Evolutionary conservation across 257 asterid species (phyloP).

Genomic region (Ophiorrhiza pumila): DNA sequence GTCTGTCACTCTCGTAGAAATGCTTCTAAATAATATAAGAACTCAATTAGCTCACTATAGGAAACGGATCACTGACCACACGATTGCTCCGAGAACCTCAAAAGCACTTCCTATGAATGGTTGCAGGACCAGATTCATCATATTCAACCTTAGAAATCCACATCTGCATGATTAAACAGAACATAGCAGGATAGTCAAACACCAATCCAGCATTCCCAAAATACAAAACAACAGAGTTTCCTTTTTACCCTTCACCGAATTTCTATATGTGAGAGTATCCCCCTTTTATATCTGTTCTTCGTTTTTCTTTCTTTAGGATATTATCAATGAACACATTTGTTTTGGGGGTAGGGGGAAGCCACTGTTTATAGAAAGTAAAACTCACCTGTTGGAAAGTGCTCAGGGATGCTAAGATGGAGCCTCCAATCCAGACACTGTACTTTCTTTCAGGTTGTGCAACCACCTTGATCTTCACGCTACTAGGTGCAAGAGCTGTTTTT

Average conservation of each 20-base stretch:
- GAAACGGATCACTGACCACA: constrained; percentile 5
- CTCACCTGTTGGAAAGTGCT: constrained; percentile 69
- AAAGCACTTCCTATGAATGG: constrained; percentile 65
- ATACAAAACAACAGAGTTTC: background rate
- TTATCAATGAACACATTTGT: background rate
- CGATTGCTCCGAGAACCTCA: constrained; percentile 14
- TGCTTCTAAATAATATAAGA: background rate
- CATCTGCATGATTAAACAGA: constrained; percentile 37
- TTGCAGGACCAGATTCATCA: constrained; percentile 60
- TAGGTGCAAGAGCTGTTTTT: constrained; percentile 58
- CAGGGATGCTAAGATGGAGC: constrained; percentile 62
- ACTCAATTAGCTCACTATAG: background rate
- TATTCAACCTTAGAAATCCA: constrained; percentile 59
- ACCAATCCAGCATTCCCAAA: background rate
- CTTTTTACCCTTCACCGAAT: background rate
- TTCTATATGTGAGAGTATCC: background rate
- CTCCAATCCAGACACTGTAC: constrained; percentile 79
- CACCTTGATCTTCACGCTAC: constrained; percentile 66
- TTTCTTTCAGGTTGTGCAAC: constrained; percentile 70
- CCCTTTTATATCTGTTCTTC: too few species aligned
- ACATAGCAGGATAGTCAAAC: background rate
- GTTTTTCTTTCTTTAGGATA: background rate
- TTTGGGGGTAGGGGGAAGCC: background rate
- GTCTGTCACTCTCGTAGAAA: background rate
- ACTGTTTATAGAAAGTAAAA: background rate